Evolutionary conservation across 768 basidiomycete species (phyloP), one percentile per base, ranked within the genome.

Genomic region (Candolleomyces efflorescens): DNA sequence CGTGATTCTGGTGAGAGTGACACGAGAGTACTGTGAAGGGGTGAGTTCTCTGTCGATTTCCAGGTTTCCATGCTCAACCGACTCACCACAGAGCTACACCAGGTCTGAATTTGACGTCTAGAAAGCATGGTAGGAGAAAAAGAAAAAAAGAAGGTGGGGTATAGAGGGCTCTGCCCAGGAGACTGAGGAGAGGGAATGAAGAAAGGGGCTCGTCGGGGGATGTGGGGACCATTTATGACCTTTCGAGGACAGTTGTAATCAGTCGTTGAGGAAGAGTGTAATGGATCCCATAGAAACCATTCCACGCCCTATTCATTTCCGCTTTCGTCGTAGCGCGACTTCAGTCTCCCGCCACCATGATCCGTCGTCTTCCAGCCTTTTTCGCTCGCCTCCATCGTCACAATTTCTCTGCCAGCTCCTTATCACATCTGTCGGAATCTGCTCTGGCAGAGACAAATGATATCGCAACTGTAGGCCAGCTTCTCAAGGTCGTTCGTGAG

Each of bases 401-500:
- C 26, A 17, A 7, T 20, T 37, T 46, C 32, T 56, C 55, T 5
- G 48, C 41, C 23, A 32, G 23, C 24, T 24, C 46, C 0, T 23
- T 47, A 23, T 17, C n/a, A 17, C n/a, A 17, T 17, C 22, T 65
- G 37, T 57, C 66, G 6, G 64, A 66, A 15, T 71, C 74, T 7
- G 72, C 77, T 18, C 69, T 68, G 18, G 75, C 80, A 55, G 87
- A 87, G 67, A 83, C 78, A 3, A 75, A 83, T 55, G 82, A 85
- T 68, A 76, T 89, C 12, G 76, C 72, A 10, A 71, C 75, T 13
- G 83, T 88, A 78, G 85, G 86, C 65, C 67, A 65, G 22, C 71
- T 87, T 24, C 69, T 87, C 59, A 79, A 75, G 56, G 70, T 70
- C 41, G 81, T 85, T 66, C 78, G 86, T 87, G 63, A 79, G 86